Percentiles rank a stretch among this genome's conserved stretches.
These are phyloP conservation scores for Wickerhamomyces mucosus DNA, from an alignment of 805 yeast genomes.

Conservation along the genomic window DNA sequence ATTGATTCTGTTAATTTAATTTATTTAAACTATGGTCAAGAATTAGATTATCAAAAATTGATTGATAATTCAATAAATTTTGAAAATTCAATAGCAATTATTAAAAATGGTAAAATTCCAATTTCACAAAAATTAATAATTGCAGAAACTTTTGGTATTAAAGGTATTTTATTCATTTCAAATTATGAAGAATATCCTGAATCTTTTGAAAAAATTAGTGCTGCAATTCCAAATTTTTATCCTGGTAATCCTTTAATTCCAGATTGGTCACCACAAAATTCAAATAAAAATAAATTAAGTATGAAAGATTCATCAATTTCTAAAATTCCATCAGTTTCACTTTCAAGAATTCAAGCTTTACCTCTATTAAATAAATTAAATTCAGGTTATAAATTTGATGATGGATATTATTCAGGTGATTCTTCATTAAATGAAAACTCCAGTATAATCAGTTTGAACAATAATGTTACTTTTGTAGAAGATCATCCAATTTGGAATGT, in stretches of 20 bases:
- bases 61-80: conserved; percentile 27
- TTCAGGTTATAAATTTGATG: conserved; percentile 10
- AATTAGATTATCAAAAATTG: conserved; percentile 40
- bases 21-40: conserved; percentile 61
- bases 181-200: conserved; percentile 23
- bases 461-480: conserved; percentile 17
- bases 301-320: conserved; percentile 46
- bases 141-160: conserved; percentile 50
- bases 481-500: conserved; percentile 72
- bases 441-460: conserved; percentile 16
- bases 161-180: conserved; percentile 60
- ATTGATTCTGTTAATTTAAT: conserved; percentile 23
- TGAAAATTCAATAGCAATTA: conserved; percentile 43
- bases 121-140: conserved; percentile 41
- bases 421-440: conserved; percentile 8
- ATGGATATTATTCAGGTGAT: conserved; percentile 17
- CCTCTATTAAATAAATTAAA: conserved; percentile 23
- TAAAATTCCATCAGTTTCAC: conserved; percentile 65
- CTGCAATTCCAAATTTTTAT: conserved; percentile 46
- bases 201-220: conserved; percentile 31
- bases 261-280: conserved; percentile 48
- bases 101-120: conserved; percentile 46
- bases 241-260: conserved; percentile 80
- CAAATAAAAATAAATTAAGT: conserved; percentile 28
- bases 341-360: conserved; percentile 64